These are phyloP conservation scores for Cladophialophora carrionii DNA, from an alignment of 2,329 filamentous ascomycete genomes.

Conservation along the genomic window DNA sequence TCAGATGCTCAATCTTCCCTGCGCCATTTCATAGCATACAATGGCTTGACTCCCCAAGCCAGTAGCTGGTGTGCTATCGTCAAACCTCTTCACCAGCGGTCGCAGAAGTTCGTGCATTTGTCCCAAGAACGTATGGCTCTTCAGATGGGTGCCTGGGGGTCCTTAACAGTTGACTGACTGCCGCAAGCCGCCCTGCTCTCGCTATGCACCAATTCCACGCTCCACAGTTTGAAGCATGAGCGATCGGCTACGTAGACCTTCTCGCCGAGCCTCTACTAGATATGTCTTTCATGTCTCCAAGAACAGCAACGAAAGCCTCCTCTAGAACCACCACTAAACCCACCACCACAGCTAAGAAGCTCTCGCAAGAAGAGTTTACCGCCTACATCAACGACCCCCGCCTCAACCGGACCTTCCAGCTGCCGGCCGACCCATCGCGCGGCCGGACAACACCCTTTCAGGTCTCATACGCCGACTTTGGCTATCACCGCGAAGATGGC, in stretches of 20 bases:
- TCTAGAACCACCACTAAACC: neutral
- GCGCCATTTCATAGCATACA: no score
- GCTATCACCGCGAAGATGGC: constrained; percentile 4
- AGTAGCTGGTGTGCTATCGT: no score
- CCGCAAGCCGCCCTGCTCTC: neutral
- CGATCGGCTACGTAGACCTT: neutral
- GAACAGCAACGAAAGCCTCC: neutral
- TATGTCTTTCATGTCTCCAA: neutral
- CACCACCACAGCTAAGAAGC: neutral
- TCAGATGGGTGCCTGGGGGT: no score
- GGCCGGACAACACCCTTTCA: neutral
- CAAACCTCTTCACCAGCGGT: no score
- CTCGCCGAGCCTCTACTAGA: neutral
- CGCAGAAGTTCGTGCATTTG: no score
- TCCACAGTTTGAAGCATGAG: neutral
- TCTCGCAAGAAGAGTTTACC: neutral
- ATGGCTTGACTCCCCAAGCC: no score
- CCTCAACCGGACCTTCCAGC: constrained; percentile 5
- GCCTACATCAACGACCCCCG: constrained; percentile 3
- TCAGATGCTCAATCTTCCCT: no score
- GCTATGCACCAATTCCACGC: neutral
- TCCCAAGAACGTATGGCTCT: no score
- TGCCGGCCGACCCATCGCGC: constrained; percentile 9
- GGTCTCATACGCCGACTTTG: constrained; percentile 11
- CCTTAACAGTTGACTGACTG: neutral